Evolutionary conservation across 202 grass and related monocot genomes (phyloP).

Genomic region (Eragrostis tef): DNA sequence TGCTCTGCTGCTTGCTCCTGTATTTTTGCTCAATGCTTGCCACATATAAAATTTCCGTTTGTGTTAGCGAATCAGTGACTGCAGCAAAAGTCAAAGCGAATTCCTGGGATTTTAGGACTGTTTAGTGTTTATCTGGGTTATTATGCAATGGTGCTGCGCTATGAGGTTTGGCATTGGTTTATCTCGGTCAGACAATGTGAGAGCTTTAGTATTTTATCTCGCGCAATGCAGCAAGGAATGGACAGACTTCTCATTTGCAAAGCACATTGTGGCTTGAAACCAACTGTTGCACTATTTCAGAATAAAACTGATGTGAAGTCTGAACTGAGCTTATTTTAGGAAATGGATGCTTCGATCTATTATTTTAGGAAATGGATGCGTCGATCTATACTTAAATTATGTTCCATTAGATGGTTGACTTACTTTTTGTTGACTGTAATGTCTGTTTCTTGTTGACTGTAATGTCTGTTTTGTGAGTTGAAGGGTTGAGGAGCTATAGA

Average conservation of each 20-base stretch:
- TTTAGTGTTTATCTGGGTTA: neutral
- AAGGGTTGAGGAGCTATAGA: neutral
- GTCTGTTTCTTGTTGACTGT: neutral
- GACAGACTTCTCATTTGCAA: neutral
- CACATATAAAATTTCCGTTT: neutral
- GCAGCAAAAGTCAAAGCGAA: neutral
- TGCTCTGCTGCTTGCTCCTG: neutral
- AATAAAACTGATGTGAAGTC: neutral
- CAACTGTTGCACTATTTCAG: neutral
- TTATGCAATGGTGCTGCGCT: neutral
- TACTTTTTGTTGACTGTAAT: neutral
- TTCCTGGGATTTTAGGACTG: neutral
- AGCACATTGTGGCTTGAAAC: neutral
- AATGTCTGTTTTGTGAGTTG: neutral
- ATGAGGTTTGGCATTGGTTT: neutral
- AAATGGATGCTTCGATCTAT: neutral
- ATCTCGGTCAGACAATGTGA: neutral
- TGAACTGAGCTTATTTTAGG: neutral
- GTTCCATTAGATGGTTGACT: neutral
- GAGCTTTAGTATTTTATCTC: too few species aligned
- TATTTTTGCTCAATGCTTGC: neutral
- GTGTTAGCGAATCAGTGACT: neutral
- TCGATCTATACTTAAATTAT: neutral
- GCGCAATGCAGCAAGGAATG: neutral
- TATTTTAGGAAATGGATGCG: too few species aligned